Base-by-base conservation (phyloP, 2,329 filamentous ascomycete genomes). In the Diaporthe sp. region DNA sequence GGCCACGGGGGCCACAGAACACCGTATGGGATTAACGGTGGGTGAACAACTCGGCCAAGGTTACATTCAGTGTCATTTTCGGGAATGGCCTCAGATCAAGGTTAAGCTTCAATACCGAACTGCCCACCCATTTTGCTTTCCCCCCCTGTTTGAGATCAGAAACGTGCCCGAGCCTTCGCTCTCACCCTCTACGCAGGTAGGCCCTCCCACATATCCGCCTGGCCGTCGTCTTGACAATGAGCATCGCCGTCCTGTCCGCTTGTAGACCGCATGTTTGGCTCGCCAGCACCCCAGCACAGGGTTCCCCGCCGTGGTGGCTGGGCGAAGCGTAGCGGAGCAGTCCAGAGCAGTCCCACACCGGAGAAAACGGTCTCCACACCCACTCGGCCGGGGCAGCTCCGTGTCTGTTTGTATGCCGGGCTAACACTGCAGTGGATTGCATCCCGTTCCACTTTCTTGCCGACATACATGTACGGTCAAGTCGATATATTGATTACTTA, bases 141-240 rank as follows among this genome's bases (percentile, higher is more conserved):
- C 47, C 22, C 65, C 65, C 65, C 65, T 70, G 65, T 70, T 70
- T 70, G 65, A 70, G 65, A 70, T 70, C 65, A 70, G 65, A 70
- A 70, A 70, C 49, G 31, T 70, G 65, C 47, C 65, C n/a, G n/a
- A 70, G 65, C 65, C 34, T 55, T 70, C 34, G 22, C 9, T 22
- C 47, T 70, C 34, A 8, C 1, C 49, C 15, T 70, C 31, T 17
- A 20, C n/a, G 1, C 31, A 37, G 17, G 42, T 13, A 68, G 22
- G 34, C n/a, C 31, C 22, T 51, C 63, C 25, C 42, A 9, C 63
- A 3, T 17, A 42, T 25, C 44, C 9, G 22, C 13, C 34, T 25
- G 22, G 47, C 31, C 25, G n/a, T 55, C 47, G n/a, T 55, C 49
- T 53, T 28, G 49, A 55, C 34, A 31, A 15, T 39, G n/a, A 53